Evolutionary conservation across 1,284 basidiomycete genomes (phyloP).

Genomic region (Ustilago bromivora): DNA sequence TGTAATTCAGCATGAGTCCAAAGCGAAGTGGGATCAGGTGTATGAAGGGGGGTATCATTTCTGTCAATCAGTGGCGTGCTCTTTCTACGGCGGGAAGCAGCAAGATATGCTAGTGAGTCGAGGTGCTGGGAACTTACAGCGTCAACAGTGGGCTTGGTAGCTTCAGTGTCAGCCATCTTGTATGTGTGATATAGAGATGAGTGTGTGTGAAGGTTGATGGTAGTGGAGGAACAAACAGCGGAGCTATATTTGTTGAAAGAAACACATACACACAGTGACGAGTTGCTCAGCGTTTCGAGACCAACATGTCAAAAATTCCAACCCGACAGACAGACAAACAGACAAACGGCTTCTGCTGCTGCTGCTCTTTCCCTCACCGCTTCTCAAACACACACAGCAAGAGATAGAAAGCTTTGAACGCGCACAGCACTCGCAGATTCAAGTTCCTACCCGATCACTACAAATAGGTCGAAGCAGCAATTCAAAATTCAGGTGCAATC

Average conservation of each 20-base stretch:
- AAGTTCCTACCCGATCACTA: constrained; percentile 5
- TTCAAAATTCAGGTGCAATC: neutral
- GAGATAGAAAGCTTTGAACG: neutral
- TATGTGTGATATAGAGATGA: neutral
- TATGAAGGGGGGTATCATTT: neutral
- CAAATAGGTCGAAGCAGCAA: neutral
- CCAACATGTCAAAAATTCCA: constrained; percentile 23
- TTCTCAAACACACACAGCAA: constrained; percentile 1
- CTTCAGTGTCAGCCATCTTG: constrained; percentile 54
- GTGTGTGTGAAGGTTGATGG: constrained; percentile 19
- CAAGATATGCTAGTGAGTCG: no score
- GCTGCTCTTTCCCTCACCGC: no score
- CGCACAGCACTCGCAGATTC: neutral
- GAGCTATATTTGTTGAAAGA: neutral
- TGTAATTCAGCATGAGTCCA: neutral
- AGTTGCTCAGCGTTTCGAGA: constrained; percentile 3
- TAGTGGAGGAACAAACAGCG: constrained; percentile 4
- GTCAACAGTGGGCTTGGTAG: constrained; percentile 54
- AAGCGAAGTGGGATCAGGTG: neutral
- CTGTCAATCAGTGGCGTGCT: neutral
- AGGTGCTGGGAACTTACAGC: constrained; percentile 33
- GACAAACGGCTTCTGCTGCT: neutral
- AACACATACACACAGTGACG: neutral
- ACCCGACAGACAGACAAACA: constrained; percentile 12
- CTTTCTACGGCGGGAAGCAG: neutral